These are phyloP conservation scores for Ogataea chonburiensis DNA, from an alignment of 805 yeast genomes.

Conservation along the genomic window DNA sequence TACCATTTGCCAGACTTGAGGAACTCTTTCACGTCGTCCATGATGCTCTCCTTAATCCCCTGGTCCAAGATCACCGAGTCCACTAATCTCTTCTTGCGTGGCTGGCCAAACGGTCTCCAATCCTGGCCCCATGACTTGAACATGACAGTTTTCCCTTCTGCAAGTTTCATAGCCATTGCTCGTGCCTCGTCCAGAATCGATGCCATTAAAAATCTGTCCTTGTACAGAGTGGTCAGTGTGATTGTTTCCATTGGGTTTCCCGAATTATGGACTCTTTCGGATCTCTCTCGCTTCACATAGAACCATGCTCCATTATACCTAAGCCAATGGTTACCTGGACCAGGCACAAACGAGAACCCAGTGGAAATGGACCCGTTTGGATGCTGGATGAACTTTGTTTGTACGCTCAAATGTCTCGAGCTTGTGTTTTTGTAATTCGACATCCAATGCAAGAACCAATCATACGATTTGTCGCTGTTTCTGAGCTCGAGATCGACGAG, in stretches of 20 bases:
- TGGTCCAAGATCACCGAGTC: constrained; percentile 84
- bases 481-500: constrained; percentile 92
- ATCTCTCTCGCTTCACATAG: constrained; percentile 84
- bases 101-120: constrained; percentile 98
- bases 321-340: constrained; percentile 92
- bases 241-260: constrained; percentile 97
- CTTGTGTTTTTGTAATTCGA: constrained; percentile 69
- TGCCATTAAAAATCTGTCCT: constrained; percentile 70
- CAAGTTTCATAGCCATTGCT: constrained; percentile 69
- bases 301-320: constrained; percentile 84
- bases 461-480: constrained; percentile 86
- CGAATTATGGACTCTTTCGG: constrained; percentile 82
- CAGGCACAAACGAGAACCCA: constrained; percentile 89
- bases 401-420: constrained; percentile 86
- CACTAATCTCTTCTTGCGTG: constrained; percentile 78
- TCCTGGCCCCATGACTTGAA: constrained; percentile 97
- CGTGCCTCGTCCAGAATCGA: constrained; percentile 79
- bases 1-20: constrained; percentile 85
- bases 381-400: constrained; percentile 82
- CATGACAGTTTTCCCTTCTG: constrained; percentile 91
- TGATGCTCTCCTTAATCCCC: constrained; percentile 64
- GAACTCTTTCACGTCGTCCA: constrained; percentile 78
- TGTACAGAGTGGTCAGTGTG: constrained; percentile 83
- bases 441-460: constrained; percentile 98
- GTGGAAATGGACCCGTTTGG: constrained; percentile 90